phyloP scores from a whole-genome alignment of 225 moss, liverwort and hornwort species.

The Polytrichum commune region DNA sequence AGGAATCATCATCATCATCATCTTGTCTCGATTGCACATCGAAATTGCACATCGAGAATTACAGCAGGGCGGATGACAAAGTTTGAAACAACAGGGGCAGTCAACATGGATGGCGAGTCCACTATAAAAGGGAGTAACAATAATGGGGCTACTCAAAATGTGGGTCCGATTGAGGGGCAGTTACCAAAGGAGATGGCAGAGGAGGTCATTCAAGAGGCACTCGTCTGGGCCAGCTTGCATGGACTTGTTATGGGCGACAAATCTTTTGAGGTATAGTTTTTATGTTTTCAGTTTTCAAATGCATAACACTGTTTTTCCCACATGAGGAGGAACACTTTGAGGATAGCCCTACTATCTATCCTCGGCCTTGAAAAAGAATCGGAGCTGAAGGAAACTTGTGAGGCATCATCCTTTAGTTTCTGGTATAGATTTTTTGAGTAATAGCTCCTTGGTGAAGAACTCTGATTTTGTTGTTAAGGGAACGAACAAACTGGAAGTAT shows the following conservation, averaged over 20 bases:
- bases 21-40: no score
- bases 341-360: no score
- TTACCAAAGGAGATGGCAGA: slow-evolving; percentile 22
- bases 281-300: background rate
- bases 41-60: no score
- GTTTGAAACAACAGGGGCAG: slow-evolving; percentile 14
- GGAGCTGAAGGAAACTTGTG: no score
- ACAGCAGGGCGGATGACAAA: slow-evolving; percentile 13
- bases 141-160: slow-evolving; percentile 13
- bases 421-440: no score
- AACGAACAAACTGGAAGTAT: no score
- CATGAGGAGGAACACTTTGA: no score
- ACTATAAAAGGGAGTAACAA: slow-evolving; percentile 1
- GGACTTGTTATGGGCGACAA: slow-evolving; percentile 79
- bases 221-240: slow-evolving; percentile 83
- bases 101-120: slow-evolving; percentile 18
- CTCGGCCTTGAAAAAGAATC: no score
- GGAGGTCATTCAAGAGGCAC: slow-evolving; percentile 63
- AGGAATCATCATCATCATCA: no score
- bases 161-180: slow-evolving; percentile 13
- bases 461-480: background rate
- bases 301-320: no score
- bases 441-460: background rate
- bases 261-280: slow-evolving; percentile 23
- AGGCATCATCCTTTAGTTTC: no score